These are phyloP conservation scores for Omphalotus olearius DNA, from an alignment of 1,284 basidiomycete genomes.

Conservation along the genomic window DNA sequence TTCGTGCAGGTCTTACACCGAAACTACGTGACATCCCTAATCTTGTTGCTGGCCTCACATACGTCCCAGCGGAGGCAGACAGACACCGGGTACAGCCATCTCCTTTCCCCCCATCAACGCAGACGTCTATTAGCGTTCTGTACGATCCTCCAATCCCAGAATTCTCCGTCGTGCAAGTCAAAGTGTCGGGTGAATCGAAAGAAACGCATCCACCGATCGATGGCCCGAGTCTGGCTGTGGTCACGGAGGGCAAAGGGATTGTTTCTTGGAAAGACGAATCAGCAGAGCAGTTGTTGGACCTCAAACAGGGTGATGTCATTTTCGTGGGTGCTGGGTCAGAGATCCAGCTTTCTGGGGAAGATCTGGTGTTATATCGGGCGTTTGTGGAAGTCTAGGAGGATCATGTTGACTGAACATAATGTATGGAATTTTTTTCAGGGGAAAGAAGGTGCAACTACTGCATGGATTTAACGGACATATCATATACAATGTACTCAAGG, in stretches of 20 bases:
- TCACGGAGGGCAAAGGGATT: slow-evolving; percentile 66
- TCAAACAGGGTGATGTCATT: slow-evolving; percentile 73
- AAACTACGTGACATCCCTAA: slow-evolving; percentile 94
- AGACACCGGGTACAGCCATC: slow-evolving; percentile 68
- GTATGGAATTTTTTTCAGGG: too few species aligned
- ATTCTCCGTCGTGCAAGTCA: slow-evolving; percentile 80
- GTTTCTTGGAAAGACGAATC: slow-evolving; percentile 41
- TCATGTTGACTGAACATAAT: too few species aligned
- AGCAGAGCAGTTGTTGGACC: slow-evolving; percentile 28
- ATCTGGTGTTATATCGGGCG: slow-evolving; percentile 69
- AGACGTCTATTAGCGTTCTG: slow-evolving; percentile 34
- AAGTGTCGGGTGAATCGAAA: slow-evolving; percentile 39
- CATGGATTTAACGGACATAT: too few species aligned
- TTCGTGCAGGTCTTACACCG: slow-evolving; percentile 95
- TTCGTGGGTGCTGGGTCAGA: slow-evolving; percentile 79
- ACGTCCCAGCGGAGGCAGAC: slow-evolving; percentile 64
- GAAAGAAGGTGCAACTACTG: too few species aligned
- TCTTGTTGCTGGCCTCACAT: slow-evolving; percentile 86
- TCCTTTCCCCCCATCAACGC: slow-evolving; percentile 35
- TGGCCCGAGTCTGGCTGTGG: slow-evolving; percentile 84
- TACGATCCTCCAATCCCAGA: slow-evolving; percentile 96
- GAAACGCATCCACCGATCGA: slow-evolving; percentile 62
- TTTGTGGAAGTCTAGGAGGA: slow-evolving; percentile 49
- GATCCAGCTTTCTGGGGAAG: slow-evolving; percentile 43
- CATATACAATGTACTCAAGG: too few species aligned